A percentile compares a stretch with the other conserved stretches of the same genome.
These are phyloP conservation scores for Conidiobolus incongruus DNA, from an alignment of 371 early-diverging fungal genomes.

Conservation along the genomic window DNA sequence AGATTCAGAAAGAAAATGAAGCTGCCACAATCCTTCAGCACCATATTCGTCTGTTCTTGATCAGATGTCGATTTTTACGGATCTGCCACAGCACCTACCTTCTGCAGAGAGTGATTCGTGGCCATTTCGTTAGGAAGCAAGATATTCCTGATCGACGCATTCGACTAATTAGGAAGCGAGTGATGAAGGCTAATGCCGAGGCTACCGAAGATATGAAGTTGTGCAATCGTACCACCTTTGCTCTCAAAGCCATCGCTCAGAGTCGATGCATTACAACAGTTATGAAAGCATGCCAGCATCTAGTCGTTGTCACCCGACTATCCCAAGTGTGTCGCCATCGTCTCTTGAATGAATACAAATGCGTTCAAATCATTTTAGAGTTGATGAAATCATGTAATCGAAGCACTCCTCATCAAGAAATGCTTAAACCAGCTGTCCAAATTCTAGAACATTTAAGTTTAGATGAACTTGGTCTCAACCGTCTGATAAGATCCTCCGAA, in stretches of 20 bases:
- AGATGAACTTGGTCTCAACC: slow-evolving; percentile 5
- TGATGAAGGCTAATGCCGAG: slow-evolving; percentile 5
- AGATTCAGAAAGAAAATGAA: neutral
- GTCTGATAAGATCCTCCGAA: neutral
- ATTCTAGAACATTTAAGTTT: slow-evolving; percentile 14
- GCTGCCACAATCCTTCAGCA: neutral
- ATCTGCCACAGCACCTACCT: neutral
- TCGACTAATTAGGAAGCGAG: slow-evolving; percentile 6
- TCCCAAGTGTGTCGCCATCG: slow-evolving; percentile 14
- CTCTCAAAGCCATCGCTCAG: slow-evolving; percentile 9
- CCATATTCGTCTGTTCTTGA: neutral
- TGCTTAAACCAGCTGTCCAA: slow-evolving; percentile 12
- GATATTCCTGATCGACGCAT: neutral
- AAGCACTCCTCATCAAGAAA: slow-evolving; percentile 15
- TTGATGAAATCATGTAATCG: slow-evolving; percentile 16
- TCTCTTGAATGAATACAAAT: slow-evolving; percentile 13
- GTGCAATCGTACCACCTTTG: slow-evolving; percentile 14
- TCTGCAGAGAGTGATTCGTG: neutral
- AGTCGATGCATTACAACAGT: neutral
- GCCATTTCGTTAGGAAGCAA: neutral
- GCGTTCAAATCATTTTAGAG: slow-evolving; percentile 11
- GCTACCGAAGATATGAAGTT: slow-evolving; percentile 14
- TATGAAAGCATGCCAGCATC: slow-evolving; percentile 1
- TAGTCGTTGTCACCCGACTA: slow-evolving; percentile 13
- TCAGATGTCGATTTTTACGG: neutral